phyloP scores from a whole-genome alignment of 495 filamentous ascomycete species.

The Chaetomidium leptoderma region DNA sequence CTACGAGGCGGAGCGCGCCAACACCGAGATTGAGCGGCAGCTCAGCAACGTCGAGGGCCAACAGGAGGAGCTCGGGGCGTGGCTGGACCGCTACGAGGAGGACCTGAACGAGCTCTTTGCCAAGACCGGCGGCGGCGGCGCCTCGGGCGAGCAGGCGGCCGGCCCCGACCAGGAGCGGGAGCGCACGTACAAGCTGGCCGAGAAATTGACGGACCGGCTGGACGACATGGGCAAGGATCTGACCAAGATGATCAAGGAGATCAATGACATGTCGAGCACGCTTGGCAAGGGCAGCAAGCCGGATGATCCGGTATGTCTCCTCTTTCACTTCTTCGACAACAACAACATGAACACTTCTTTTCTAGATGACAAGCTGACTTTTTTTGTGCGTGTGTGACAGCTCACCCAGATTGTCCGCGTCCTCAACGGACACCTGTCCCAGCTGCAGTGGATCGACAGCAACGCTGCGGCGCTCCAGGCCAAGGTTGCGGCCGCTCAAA shows the following conservation, averaged over 20 bases:
- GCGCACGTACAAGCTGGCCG: conserved; percentile 86
- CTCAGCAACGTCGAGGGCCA: conserved; percentile 81
- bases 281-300: conserved; percentile 83
- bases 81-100: conserved; percentile 83
- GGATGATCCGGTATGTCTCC: conserved; percentile 78
- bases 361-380: conserved; percentile 16
- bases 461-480: conserved; percentile 72
- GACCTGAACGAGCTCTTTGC: conserved; percentile 83
- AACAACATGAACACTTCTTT: neutral
- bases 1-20: conserved; percentile 85
- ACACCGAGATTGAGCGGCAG: conserved; percentile 86
- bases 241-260: conserved; percentile 93
- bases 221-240: conserved; percentile 90
- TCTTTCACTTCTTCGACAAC: neutral
- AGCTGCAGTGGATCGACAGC: conserved; percentile 86
- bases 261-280: conserved; percentile 78
- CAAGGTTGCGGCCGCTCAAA: conserved; percentile 75
- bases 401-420: conserved; percentile 90
- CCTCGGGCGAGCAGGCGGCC: conserved; percentile 57
- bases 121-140: conserved; percentile 46
- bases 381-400: too few species aligned
- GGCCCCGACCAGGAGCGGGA: conserved; percentile 93
- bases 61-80: conserved; percentile 78
- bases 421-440: conserved; percentile 82
- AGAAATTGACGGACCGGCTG: conserved; percentile 79